A percentile compares a stretch with the other conserved stretches of the same genome.
Evolutionary conservation across 108 stramenopile species (phyloP).

Genomic region (Nitzschia putrida): DNA sequence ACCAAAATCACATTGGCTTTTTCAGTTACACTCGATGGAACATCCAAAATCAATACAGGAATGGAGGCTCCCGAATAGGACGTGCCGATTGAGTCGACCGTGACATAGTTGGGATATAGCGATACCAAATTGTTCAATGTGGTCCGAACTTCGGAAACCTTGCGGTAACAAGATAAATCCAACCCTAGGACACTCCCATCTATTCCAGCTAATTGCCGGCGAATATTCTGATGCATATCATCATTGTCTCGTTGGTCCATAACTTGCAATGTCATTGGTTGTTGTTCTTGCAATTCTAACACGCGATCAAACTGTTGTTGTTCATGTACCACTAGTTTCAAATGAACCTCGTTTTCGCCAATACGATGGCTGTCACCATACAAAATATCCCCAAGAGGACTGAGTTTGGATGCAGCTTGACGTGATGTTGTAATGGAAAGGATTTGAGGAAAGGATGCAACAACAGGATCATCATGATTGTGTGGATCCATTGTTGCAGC

Average conservation of each 20-base stretch:
- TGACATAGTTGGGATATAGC: background rate
- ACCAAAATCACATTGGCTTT: background rate
- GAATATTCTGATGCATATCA: background rate
- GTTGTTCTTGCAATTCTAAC: too few relatives aligned
- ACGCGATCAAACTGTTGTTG: background rate
- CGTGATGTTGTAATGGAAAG: background rate
- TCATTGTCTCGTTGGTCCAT: background rate
- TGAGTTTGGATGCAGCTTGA: background rate
- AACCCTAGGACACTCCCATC: background rate
- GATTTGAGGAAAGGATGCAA: background rate
- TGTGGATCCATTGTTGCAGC: background rate
- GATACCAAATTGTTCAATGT: background rate
- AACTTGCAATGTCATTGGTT: background rate
- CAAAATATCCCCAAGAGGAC: background rate
- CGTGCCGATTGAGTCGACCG: background rate
- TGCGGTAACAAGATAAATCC: background rate
- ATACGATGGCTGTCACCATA: background rate
- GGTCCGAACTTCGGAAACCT: background rate
- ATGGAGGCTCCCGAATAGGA: background rate
- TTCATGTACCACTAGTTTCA: background rate
- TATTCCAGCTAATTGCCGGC: background rate
- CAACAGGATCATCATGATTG: background rate
- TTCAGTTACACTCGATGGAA: background rate
- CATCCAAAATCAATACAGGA: background rate
- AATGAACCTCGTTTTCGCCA: background rate